Percentiles rank a stretch among this genome's conserved stretches.
These are phyloP conservation scores for Adansonia madagascariensis DNA, from an alignment of 441 rosid species.

Conservation along the genomic window DNA sequence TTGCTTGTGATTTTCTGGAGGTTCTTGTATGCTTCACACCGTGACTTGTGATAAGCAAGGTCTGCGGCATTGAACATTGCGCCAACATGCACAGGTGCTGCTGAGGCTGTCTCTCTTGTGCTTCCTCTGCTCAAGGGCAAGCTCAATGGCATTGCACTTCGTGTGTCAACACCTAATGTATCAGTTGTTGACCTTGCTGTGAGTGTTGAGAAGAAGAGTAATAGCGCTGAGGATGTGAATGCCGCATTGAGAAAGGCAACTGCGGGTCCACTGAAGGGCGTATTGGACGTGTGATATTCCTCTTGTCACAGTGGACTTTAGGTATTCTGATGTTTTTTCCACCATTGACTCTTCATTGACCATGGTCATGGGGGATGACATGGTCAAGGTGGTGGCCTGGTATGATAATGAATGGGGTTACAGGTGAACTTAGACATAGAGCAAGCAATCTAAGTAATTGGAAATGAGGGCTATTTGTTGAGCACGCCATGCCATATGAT, in stretches of 20 bases:
- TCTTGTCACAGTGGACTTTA: conserved; percentile 85
- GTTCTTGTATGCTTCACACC: conserved; percentile 92
- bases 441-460: neutral
- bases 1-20: conserved; percentile 49
- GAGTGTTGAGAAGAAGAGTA: conserved; percentile 80
- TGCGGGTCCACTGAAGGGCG: conserved; percentile 81
- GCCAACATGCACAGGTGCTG: conserved; percentile 99
- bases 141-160: conserved; percentile 94
- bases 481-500: no score
- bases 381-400: conserved; percentile 99
- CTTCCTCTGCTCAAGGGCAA: conserved; percentile 94
- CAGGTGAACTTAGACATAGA: conserved; percentile 50
- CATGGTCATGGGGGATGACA: conserved; percentile 97
- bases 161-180: conserved; percentile 95
- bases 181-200: conserved; percentile 92
- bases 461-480: neutral
- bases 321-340: conserved; percentile 87
- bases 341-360: conserved; percentile 91
- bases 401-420: conserved; percentile 98
- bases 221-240: conserved; percentile 85
- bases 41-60: conserved; percentile 95
- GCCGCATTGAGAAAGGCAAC: conserved; percentile 90
- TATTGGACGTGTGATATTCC: conserved; percentile 84
- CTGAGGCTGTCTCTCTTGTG: conserved; percentile 92
- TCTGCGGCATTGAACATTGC: conserved; percentile 96